Evolutionary conservation across 2,329 filamentous ascomycete genomes (phyloP).

Genomic region (Nemania diffusa): DNA sequence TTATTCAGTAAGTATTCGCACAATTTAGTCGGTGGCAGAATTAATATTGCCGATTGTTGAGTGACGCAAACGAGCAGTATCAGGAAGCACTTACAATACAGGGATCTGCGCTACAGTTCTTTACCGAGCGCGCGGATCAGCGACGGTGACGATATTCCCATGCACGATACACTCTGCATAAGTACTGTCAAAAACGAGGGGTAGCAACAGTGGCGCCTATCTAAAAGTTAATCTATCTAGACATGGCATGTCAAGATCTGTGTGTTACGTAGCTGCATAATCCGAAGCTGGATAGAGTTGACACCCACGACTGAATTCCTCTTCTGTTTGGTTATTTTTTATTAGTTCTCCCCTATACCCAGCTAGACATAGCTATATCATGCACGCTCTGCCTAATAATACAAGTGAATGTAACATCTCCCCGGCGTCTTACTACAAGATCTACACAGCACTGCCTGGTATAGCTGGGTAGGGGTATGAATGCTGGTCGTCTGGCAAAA

Average conservation of each 20-base stretch:
- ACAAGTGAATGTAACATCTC: not conserved
- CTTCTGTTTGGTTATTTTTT: too few relatives aligned
- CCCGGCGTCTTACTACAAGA: not conserved
- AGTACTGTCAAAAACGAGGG: not conserved
- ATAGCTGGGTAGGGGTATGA: not conserved
- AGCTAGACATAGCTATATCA: not conserved
- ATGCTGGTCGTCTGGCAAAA: not conserved
- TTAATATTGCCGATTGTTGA: not conserved
- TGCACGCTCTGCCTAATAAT: not conserved
- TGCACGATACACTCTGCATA: not conserved
- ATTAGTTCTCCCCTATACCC: too few relatives aligned
- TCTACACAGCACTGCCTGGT: not conserved
- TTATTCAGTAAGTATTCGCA: not conserved
- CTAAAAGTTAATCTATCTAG: not conserved
- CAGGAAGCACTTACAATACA: not conserved
- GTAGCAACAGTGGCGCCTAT: too few relatives aligned
- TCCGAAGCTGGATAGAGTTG: not conserved
- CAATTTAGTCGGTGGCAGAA: not conserved
- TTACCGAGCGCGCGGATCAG: slow-evolving; percentile 3
- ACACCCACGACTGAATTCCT: too few relatives aligned
- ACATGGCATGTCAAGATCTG: not conserved
- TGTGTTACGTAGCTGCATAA: not conserved
- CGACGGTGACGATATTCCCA: not conserved
- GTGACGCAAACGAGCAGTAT: not conserved
- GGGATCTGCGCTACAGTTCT: slow-evolving; percentile 6